phyloP scores from a whole-genome alignment of 2,329 filamentous ascomycete genomes.

The Thelonectria blattea region DNA sequence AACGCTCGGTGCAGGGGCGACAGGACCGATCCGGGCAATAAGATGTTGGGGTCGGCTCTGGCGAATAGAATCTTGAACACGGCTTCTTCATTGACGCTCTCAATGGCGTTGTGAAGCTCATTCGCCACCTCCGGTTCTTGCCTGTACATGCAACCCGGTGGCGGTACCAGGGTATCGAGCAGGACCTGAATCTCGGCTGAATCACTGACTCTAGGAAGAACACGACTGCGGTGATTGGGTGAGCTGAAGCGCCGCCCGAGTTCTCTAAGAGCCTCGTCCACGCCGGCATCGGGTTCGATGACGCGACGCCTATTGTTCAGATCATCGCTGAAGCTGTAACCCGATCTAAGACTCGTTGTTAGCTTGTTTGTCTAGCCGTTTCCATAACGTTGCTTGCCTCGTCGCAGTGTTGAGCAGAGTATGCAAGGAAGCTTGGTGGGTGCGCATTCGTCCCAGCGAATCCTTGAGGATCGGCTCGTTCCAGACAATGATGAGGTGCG shows the following conservation, averaged over 20 bases:
- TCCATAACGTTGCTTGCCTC: constrained; percentile 18
- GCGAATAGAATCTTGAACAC: constrained; percentile 36
- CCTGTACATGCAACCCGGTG: constrained; percentile 30
- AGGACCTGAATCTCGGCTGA: constrained; percentile 39
- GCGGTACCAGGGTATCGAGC: constrained; percentile 36
- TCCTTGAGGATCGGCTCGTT: constrained; percentile 35
- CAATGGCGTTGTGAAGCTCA: constrained; percentile 35
- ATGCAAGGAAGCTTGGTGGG: constrained; percentile 38
- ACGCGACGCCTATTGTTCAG: constrained; percentile 34
- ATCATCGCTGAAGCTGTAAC: constrained; percentile 32
- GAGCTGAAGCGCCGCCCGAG: constrained; percentile 34
- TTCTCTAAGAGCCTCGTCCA: constrained; percentile 35
- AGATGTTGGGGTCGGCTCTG: constrained; percentile 37
- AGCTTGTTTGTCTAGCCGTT: constrained; percentile 6
- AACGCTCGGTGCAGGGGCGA: constrained; percentile 39
- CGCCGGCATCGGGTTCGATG: constrained; percentile 35
- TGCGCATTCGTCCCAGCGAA: constrained; percentile 32
- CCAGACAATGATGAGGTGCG: constrained; percentile 39
- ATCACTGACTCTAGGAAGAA: constrained; percentile 38
- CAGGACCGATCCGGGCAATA: constrained; percentile 35
- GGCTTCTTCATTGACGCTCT: constrained; percentile 32
- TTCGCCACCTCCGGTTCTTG: constrained; percentile 31
- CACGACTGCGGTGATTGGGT: constrained; percentile 31
- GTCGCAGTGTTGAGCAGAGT: constrained; percentile 38
- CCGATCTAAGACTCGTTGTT: constrained; percentile 21